Conservation (phyloP, 2,329 filamentous ascomycete species). For the Westerdykella aurantiaca region DNA sequence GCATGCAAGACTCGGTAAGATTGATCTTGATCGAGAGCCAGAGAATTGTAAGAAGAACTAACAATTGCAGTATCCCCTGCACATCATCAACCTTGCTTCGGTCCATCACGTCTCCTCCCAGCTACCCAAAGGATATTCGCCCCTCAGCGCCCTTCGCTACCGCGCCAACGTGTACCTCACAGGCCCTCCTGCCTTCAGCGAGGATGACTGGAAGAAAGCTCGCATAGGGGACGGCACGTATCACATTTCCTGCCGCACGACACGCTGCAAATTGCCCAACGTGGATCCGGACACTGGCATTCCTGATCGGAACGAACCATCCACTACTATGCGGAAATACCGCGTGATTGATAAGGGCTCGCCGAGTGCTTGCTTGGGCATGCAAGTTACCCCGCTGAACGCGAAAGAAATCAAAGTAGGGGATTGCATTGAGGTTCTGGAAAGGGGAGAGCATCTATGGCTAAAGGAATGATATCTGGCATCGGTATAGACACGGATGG, state of each 20-base stretch:
- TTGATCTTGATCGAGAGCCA: neutral
- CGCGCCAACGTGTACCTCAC: constrained; percentile 67
- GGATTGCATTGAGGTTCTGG: constrained; percentile 29
- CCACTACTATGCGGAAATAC: constrained; percentile 53
- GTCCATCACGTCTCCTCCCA: constrained; percentile 56
- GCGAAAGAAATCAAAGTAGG: constrained; percentile 28
- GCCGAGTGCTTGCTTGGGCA: constrained; percentile 56
- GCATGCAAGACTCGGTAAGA: constrained; percentile 65
- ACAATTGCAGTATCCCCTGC: constrained; percentile 58
- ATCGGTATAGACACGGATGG: neutral
- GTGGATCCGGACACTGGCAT: constrained; percentile 58
- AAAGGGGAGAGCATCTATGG: constrained; percentile 30
- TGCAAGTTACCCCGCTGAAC: constrained; percentile 56
- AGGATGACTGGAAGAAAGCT: constrained; percentile 64
- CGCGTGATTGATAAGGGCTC: constrained; percentile 58
- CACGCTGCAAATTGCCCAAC: constrained; percentile 66
- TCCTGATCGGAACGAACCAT: constrained; percentile 52
- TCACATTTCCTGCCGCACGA: constrained; percentile 58
- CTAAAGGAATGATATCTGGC: constrained; percentile 5
- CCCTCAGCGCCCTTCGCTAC: constrained; percentile 59
- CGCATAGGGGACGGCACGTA: constrained; percentile 47
- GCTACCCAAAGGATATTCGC: constrained; percentile 49
- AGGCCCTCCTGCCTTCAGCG: constrained; percentile 58
- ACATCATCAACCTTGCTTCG: constrained; percentile 61
- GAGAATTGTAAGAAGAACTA: neutral